phyloP scores from a whole-genome alignment of 139 green algal species.

The Pleodorina starrii region DNA sequence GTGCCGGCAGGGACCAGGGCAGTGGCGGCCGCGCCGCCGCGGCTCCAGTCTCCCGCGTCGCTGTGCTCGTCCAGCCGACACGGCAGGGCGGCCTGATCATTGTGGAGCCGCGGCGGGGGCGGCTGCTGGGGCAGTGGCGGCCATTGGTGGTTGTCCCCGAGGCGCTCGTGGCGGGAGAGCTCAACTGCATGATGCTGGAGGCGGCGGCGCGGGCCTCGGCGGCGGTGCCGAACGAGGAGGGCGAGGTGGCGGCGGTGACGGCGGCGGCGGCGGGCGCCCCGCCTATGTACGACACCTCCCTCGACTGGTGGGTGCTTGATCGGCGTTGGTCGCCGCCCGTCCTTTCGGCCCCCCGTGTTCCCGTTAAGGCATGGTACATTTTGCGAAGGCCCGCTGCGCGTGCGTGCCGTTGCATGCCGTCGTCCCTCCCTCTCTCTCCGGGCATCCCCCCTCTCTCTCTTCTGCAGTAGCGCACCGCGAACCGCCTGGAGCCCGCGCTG shows the following conservation, averaged over 20 bases:
- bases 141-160: conserved; percentile 41
- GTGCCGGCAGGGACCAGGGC: not conserved
- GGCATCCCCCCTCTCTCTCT: no score
- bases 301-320: not conserved
- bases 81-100: conserved; percentile 28
- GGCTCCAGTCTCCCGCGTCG: not conserved
- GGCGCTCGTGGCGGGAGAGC: conserved; percentile 4
- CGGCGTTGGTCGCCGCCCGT: no score
- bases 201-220: not conserved
- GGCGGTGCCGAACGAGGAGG: no score
- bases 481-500: no score
- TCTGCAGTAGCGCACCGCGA: no score
- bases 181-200: not conserved
- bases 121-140: conserved; percentile 39
- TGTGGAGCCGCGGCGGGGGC: conserved; percentile 32
- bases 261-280: not conserved
- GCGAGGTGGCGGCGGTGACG: not conserved
- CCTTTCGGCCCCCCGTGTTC: no score
- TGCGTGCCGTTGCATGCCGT: no score
- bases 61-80: not conserved
- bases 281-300: not conserved
- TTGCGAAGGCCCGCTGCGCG: no score
- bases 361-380: no score
- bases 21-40: not conserved
- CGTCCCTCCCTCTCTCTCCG: no score